Base-by-base conservation (phyloP, 73 alveolate species). In the Paramecium pentaurelia region DNA sequence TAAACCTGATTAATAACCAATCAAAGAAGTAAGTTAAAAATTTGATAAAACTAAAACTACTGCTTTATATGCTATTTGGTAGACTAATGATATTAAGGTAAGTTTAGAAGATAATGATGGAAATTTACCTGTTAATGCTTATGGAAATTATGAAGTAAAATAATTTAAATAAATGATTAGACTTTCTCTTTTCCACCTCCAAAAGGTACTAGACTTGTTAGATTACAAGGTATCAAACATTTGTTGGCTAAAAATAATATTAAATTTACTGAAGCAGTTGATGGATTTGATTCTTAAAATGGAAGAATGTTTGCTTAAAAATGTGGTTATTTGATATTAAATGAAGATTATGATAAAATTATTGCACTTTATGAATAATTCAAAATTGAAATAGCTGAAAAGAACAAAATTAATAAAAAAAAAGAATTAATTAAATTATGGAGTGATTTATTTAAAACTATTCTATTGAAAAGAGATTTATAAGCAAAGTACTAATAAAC, bases 161-260 rank as follows among this genome's bases (percentile, higher is more conserved):
- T 20, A 37, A 22, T 20, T 25, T 27, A 20, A 40, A 3, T 38
- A 22, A 25, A 45, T 80, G 1, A 30, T 10, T 80, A 80, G 91
- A 80, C 77, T 9, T 80, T 80, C 28, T 22, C 91, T 22, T 80
- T 44, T 45, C 91, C 91, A n/a, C 91, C 91, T 44, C 91, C 91
- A 14, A 80, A 80, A 42, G 91, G 91, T 10, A 45, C 91, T 27
- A n/a, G 45, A 44, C 34, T 80, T 6, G 14, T 80, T 0, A 25
- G 45, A 45, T 2, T 32, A 12, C 27, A 20, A 25, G 91, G 91
- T 3, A 40, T 80, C 8, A 80, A 80, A 6, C 30, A 80, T 27
- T 25, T 80, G n/a, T 27, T 80, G 16, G 30, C 18, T 8, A 80
- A 80, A 8, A 80, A 80, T 80, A 27, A 47, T 22, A 12, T 18